These are phyloP conservation scores for Megacollybia platyphylla DNA, from an alignment of 1,284 basidiomycete species.

Conservation along the genomic window DNA sequence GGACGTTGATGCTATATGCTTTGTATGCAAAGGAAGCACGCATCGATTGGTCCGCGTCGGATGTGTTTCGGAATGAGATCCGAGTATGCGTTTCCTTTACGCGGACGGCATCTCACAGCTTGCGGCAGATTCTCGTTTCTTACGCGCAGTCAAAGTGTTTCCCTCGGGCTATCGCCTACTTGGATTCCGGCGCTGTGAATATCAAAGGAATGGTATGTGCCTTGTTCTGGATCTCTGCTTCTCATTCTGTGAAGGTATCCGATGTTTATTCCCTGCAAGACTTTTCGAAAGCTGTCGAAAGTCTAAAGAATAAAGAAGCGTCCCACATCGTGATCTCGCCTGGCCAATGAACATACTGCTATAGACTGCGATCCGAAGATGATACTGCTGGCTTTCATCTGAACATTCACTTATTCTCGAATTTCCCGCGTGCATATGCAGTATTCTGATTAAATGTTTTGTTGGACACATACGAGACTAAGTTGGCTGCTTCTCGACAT, in stretches of 20 bases:
- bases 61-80: not conserved
- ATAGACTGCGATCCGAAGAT: too few relatives aligned
- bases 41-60: not conserved
- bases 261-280: slow-evolving; percentile 67
- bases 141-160: slow-evolving; percentile 82
- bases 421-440: too few relatives aligned
- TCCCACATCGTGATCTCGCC: slow-evolving; percentile 48
- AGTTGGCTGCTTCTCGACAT: too few relatives aligned
- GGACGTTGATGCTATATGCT: not conserved
- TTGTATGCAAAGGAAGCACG: not conserved
- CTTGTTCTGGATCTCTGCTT: not conserved
- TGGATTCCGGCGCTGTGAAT: slow-evolving; percentile 73
- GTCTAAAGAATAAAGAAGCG: slow-evolving; percentile 64
- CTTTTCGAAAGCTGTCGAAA: slow-evolving; percentile 73
- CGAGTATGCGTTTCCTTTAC: not conserved
- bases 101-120: too few relatives aligned
- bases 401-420: too few relatives aligned
- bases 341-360: too few relatives aligned
- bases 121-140: slow-evolving; percentile 64
- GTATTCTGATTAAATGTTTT: too few relatives aligned
- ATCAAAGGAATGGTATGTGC: slow-evolving; percentile 49
- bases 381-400: too few relatives aligned
- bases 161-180: slow-evolving; percentile 78
- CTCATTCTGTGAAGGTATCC: slow-evolving; percentile 36
- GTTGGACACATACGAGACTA: too few relatives aligned